Evolutionary conservation across 768 basidiomycete species (phyloP).

Genomic region (Nevesoporus exiguus): DNA sequence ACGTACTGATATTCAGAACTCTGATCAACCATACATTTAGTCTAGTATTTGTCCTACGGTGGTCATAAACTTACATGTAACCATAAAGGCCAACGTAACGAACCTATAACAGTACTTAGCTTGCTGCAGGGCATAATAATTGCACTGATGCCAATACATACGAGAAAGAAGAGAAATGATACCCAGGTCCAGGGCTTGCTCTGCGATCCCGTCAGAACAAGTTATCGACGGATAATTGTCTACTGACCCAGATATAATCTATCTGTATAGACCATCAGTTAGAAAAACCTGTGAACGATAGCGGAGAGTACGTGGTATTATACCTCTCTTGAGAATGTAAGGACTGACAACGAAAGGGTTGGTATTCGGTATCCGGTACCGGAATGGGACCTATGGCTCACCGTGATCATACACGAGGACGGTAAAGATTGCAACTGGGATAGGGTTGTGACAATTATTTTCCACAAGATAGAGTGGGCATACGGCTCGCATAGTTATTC

Average conservation of each 20-base stretch:
- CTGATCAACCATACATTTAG: background rate
- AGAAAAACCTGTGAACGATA: background rate
- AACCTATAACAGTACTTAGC: background rate
- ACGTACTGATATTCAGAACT: background rate
- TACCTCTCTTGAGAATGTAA: background rate
- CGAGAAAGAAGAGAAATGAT: background rate
- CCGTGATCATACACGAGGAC: background rate
- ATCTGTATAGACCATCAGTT: background rate
- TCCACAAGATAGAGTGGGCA: background rate
- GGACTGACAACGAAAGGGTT: background rate
- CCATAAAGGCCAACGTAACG: constrained; percentile 1
- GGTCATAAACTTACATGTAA: background rate
- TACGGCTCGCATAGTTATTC: background rate
- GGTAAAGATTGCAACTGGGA: background rate
- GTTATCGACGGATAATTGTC: background rate
- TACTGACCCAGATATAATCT: background rate
- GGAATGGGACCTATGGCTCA: background rate
- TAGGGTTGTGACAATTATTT: background rate
- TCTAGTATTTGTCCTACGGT: background rate
- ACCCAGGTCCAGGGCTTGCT: background rate
- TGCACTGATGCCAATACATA: background rate
- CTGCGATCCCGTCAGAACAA: background rate
- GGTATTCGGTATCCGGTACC: background rate
- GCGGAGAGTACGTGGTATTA: background rate
- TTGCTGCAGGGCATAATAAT: background rate